These are phyloP conservation scores for Bryoerythrophyllum caledonicum DNA, from an alignment of 225 moss, liverwort and hornwort species.

Conservation along the genomic window DNA sequence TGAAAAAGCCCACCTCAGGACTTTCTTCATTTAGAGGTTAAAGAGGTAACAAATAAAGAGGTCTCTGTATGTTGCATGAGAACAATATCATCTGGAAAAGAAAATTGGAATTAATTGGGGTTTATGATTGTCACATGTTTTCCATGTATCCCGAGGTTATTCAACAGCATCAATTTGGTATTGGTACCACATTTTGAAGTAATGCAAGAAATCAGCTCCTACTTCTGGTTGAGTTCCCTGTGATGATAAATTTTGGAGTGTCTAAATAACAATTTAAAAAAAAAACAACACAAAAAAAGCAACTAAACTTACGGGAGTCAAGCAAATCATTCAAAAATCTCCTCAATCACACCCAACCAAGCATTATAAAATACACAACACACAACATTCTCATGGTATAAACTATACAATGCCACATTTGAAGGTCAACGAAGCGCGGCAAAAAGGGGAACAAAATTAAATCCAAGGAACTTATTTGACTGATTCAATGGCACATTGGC, in stretches of 20 bases:
- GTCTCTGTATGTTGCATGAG: too few relatives aligned
- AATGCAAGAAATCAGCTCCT: not conserved
- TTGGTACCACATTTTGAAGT: not conserved
- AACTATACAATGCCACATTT: not conserved
- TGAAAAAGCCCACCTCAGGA: too few relatives aligned
- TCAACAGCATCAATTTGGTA: not conserved
- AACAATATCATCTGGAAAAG: too few relatives aligned
- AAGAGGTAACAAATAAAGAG: too few relatives aligned
- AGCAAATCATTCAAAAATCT: not conserved
- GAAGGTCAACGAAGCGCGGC: not conserved
- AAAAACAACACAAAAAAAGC: not conserved
- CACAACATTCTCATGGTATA: not conserved
- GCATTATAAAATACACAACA: not conserved
- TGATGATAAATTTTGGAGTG: not conserved
- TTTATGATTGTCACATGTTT: not conserved
- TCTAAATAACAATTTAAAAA: not conserved
- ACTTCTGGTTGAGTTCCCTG: too few relatives aligned
- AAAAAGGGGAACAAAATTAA: not conserved
- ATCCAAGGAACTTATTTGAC: not conserved
- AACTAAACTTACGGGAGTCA: too few relatives aligned
- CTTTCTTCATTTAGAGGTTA: too few relatives aligned
- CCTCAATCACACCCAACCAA: not conserved
- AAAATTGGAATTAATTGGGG: not conserved
- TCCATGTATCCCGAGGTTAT: not conserved
- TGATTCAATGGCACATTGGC: not conserved